phyloP scores from a whole-genome alignment of 2,329 filamentous ascomycete genomes.

The Exophiala mesophila region DNA sequence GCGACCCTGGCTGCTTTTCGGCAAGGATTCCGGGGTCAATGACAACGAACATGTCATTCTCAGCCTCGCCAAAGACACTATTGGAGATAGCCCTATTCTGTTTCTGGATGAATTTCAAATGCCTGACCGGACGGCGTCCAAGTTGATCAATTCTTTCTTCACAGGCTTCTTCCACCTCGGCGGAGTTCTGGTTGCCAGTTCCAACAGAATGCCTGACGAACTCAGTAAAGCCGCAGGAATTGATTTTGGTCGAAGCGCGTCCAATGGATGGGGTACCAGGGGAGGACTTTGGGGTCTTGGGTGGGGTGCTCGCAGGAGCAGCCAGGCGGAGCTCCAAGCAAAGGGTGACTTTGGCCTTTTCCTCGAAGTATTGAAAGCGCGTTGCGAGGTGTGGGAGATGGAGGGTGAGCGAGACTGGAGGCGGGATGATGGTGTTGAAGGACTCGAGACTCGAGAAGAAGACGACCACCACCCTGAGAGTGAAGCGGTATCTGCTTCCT shows the following conservation, averaged over 20 bases:
- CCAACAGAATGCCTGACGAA: slow-evolving; percentile 79
- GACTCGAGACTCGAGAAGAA: slow-evolving; percentile 31
- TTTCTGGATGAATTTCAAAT: slow-evolving; percentile 83
- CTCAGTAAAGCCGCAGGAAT: slow-evolving; percentile 69
- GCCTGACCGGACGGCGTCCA: slow-evolving; percentile 70
- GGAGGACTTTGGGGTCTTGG: slow-evolving; percentile 21
- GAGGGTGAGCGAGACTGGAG: slow-evolving; percentile 70
- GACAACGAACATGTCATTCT: slow-evolving; percentile 63
- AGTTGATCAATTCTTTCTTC: slow-evolving; percentile 73
- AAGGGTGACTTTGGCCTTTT: slow-evolving; percentile 72
- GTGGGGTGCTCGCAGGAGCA: slow-evolving; percentile 28
- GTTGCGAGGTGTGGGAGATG: slow-evolving; percentile 83
- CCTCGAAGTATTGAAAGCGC: slow-evolving; percentile 67
- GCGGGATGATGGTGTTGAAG: slow-evolving; percentile 33
- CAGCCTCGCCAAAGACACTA: slow-evolving; percentile 69
- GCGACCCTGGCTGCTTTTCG: not conserved
- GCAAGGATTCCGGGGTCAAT: slow-evolving; percentile 13
- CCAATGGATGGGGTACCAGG: slow-evolving; percentile 1
- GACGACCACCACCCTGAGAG: not conserved
- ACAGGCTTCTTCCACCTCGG: slow-evolving; percentile 77
- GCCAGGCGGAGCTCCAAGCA: slow-evolving; percentile 52
- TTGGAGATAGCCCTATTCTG: slow-evolving; percentile 68
- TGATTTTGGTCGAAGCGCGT: slow-evolving; percentile 49
- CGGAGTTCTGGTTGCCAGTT: slow-evolving; percentile 73
- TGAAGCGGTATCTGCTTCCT: not conserved